These are phyloP conservation scores for Metschnikowia picachoensis DNA, from an alignment of 805 yeast species.

Conservation along the genomic window DNA sequence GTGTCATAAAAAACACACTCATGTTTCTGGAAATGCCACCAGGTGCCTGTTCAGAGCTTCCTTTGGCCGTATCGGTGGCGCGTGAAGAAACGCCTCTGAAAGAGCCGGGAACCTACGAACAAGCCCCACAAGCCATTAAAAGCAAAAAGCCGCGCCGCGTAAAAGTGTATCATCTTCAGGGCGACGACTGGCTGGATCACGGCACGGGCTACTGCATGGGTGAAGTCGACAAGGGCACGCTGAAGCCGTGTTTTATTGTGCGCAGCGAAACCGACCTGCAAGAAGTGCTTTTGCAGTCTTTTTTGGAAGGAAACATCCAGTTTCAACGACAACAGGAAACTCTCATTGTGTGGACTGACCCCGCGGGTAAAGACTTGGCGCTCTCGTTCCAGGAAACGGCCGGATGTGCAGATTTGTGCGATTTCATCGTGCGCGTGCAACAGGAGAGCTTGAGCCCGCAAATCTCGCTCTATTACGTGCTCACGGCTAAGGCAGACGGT, in stretches of 20 bases:
- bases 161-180: constrained; percentile 79
- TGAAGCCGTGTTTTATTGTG: constrained; percentile 62
- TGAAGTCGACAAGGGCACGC: constrained; percentile 35
- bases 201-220: constrained; percentile 93
- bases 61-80: background rate
- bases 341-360: constrained; percentile 89
- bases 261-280: constrained; percentile 61
- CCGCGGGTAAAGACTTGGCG: constrained; percentile 71
- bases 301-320: constrained; percentile 69
- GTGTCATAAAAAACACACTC: too few relatives aligned
- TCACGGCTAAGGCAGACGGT: constrained; percentile 36
- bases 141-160: constrained; percentile 63
- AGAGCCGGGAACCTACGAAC: background rate
- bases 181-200: constrained; percentile 84
- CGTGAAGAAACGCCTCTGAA: background rate
- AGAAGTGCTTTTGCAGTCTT: constrained; percentile 59
- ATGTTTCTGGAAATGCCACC: too few relatives aligned
- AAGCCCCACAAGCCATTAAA: constrained; percentile 1
- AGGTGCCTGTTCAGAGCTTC: too few relatives aligned
- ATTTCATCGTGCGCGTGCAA: constrained; percentile 69
- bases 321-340: constrained; percentile 95
- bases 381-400: constrained; percentile 87
- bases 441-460: constrained; percentile 51
- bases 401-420: constrained; percentile 83
- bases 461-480: constrained; percentile 61